These are phyloP conservation scores for Leccinum pellstonianum DNA, from an alignment of 768 basidiomycete genomes.

Conservation along the genomic window DNA sequence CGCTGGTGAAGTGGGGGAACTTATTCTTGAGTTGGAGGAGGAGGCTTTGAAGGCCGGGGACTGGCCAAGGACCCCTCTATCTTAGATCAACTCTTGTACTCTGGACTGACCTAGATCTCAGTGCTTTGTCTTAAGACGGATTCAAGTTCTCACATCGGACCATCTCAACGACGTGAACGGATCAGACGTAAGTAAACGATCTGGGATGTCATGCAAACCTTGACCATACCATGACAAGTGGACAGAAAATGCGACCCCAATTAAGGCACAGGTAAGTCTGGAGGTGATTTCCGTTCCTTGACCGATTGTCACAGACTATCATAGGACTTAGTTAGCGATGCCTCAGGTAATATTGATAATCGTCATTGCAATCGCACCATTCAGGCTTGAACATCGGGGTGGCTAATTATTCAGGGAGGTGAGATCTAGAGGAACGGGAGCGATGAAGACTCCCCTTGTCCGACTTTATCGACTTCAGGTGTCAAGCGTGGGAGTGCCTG, in stretches of 20 bases:
- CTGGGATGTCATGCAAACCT: not conserved
- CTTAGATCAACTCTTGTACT: not conserved
- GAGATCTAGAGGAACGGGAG: not conserved
- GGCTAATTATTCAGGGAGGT: not conserved
- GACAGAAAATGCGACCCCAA: not conserved
- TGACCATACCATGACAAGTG: not conserved
- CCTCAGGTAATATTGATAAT: not conserved
- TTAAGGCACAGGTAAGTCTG: not conserved
- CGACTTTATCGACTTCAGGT: not conserved
- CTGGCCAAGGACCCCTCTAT: slow-evolving; percentile 35
- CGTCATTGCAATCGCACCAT: not conserved
- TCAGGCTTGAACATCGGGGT: not conserved
- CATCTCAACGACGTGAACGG: not conserved
- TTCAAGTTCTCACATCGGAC: not conserved
- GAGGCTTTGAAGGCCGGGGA: slow-evolving; percentile 42
- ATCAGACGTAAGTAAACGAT: not conserved
- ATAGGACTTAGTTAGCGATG: not conserved
- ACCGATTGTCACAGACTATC: not conserved
- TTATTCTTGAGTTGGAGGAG: slow-evolving; percentile 47
- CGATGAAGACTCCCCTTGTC: not conserved
- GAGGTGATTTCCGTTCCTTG: not conserved
- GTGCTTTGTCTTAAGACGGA: not conserved
- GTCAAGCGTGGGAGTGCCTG: not conserved
- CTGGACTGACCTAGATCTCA: not conserved
- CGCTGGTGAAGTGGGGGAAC: slow-evolving; percentile 48